Percentiles rank a stretch among this genome's conserved stretches.
These are phyloP conservation scores for Macadamia integrifolia DNA, from an alignment of 164 flowering plant genomes.

Conservation along the genomic window DNA sequence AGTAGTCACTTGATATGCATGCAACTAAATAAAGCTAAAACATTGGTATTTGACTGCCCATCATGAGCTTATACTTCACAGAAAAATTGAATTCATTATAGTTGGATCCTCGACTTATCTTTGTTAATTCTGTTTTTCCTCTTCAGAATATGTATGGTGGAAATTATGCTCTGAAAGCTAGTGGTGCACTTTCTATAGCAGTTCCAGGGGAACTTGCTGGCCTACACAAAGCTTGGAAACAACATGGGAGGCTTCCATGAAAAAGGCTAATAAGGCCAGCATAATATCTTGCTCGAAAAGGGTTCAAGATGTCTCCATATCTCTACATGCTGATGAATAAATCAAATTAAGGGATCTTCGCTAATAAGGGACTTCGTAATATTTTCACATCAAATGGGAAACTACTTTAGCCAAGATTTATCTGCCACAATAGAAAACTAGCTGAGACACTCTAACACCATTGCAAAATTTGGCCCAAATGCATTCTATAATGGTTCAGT, in stretches of 20 bases:
- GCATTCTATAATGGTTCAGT: constrained; percentile 7
- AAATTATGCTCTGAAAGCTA: constrained; percentile 20
- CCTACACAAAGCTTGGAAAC: constrained; percentile 50
- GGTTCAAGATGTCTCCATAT: no score
- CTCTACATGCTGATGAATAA: no score
- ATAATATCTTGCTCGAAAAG: no score
- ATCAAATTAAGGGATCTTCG: constrained; percentile 26
- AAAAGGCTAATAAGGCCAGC: constrained; percentile 28
- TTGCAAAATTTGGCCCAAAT: constrained; percentile 27
- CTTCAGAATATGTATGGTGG: constrained; percentile 52
- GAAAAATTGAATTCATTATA: no score
- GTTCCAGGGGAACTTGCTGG: constrained; percentile 61
- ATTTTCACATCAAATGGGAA: constrained; percentile 37
- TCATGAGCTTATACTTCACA: background rate
- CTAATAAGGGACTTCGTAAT: constrained; percentile 38
- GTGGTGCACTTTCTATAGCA: no score
- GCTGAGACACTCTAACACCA: constrained; percentile 31
- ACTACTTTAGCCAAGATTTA: constrained; percentile 34
- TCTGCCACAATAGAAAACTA: constrained; percentile 35
- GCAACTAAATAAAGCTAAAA: no score
- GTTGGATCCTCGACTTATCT: background rate
- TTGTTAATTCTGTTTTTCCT: background rate
- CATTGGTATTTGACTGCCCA: background rate
- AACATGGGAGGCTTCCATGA: constrained; percentile 53
- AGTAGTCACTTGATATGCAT: no score